Percentiles rank a stretch among this genome's conserved stretches.
Evolutionary conservation across 208 protist species (phyloP).

Genomic region (Leishmania gerbilli): DNA sequence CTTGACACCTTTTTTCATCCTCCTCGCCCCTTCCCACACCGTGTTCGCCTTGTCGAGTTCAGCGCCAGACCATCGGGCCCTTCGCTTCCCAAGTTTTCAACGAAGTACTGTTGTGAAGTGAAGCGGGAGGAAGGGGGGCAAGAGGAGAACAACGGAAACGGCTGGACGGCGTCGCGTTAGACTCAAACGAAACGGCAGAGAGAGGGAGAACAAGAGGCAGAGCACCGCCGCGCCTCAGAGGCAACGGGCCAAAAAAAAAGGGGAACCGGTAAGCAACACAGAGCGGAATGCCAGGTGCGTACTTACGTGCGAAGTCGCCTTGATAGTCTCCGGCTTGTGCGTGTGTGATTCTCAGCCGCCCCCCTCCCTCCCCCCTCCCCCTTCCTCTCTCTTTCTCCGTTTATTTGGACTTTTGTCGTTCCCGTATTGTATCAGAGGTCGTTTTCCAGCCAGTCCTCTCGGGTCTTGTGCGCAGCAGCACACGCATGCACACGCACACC

Average conservation of each 20-base stretch:
- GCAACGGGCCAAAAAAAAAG: background rate
- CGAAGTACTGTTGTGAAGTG: no score
- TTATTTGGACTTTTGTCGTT: background rate
- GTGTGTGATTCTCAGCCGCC: background rate
- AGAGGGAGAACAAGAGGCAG: background rate
- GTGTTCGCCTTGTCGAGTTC: background rate
- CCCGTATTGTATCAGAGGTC: background rate
- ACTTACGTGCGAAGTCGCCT: background rate
- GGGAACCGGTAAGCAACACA: background rate
- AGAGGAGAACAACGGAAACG: no score
- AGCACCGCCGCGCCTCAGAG: background rate
- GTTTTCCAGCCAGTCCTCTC: no score
- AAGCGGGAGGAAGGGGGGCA: no score
- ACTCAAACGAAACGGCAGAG: background rate
- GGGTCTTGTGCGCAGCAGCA: background rate
- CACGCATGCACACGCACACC: background rate
- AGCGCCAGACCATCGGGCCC: no score
- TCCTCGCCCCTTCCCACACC: background rate
- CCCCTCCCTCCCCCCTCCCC: background rate
- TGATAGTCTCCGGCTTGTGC: background rate
- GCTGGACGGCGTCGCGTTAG: no score
- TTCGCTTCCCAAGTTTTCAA: no score
- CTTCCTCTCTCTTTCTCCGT: background rate
- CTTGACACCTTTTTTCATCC: background rate
- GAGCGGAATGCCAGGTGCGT: background rate